A percentile compares a stretch with the other conserved stretches of the same genome.
Conservation (phyloP, 2,329 filamentous ascomycete genomes). For the Monilinia vaccinii-corymbosi region DNA sequence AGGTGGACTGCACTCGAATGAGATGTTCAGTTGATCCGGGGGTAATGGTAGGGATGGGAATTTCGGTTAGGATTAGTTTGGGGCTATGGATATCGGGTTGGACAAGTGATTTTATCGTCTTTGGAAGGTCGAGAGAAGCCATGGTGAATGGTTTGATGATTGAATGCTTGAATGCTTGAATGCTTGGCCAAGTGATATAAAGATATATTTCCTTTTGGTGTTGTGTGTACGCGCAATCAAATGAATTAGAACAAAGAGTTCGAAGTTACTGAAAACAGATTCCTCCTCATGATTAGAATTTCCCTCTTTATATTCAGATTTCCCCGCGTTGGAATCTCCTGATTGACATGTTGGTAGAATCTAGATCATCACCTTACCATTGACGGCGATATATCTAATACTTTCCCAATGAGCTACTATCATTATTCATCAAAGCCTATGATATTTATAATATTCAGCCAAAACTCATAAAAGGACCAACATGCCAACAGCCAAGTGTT, state of each 20-base stretch:
- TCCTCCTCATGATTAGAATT: background rate
- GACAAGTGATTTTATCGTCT: background rate
- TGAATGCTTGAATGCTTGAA: background rate
- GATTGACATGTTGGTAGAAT: background rate
- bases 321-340: background rate
- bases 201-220: background rate
- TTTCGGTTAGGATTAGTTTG: slow-evolving; percentile 1
- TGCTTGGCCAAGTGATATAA: background rate
- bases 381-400: too few species aligned
- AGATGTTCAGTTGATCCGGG: background rate
- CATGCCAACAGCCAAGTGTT: background rate
- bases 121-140: background rate
- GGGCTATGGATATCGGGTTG: slow-evolving; percentile 1
- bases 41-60: background rate
- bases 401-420: too few species aligned
- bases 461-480: background rate
- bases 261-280: background rate
- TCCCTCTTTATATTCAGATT: background rate
- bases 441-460: background rate
- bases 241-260: background rate
- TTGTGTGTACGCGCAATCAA: background rate
- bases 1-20: background rate
- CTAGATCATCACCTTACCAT: background rate
- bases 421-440: background rate
- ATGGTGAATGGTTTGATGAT: background rate